Evolutionary conservation across 1,284 basidiomycete species (phyloP).

Genomic region (Moesziomyces parantarcticus): DNA sequence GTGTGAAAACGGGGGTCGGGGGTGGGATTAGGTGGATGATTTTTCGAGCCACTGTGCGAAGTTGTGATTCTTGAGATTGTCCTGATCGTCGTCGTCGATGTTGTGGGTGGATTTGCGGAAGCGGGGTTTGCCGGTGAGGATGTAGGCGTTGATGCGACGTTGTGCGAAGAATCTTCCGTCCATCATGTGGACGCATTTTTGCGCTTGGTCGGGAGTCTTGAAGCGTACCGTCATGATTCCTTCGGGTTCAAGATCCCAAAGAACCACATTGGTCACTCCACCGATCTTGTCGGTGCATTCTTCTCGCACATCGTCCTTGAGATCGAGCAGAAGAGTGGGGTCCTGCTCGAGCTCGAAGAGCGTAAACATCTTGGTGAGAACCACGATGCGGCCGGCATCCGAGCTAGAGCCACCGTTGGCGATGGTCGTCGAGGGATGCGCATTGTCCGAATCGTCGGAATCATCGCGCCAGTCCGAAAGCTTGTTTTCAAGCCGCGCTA

Average conservation of each 20-base stretch:
- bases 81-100: constrained; percentile 16
- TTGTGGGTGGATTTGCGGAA: constrained; percentile 75
- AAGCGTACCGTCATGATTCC: constrained; percentile 98
- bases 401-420: neutral
- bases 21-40: neutral
- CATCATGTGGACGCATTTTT: constrained; percentile 95
- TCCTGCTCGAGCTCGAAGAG: constrained; percentile 87
- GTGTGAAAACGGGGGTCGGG: neutral
- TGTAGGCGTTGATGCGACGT: constrained; percentile 80
- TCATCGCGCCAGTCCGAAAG: constrained; percentile 63
- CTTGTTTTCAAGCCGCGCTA: constrained; percentile 56
- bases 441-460: constrained; percentile 28
- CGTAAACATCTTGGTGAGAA: constrained; percentile 83
- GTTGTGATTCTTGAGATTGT: constrained; percentile 16
- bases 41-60: neutral
- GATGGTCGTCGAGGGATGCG: constrained; percentile 1
- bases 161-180: constrained; percentile 92
- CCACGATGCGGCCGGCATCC: constrained; percentile 28
- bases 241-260: constrained; percentile 94
- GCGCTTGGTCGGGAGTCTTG: constrained; percentile 84
- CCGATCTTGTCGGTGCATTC: constrained; percentile 85
- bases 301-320: constrained; percentile 95
- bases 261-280: constrained; percentile 93
- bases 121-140: constrained; percentile 82
- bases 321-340: constrained; percentile 84